phyloP scores from a whole-genome alignment of 2,329 filamentous ascomycete species.

The Hansfordia pulvinata region DNA sequence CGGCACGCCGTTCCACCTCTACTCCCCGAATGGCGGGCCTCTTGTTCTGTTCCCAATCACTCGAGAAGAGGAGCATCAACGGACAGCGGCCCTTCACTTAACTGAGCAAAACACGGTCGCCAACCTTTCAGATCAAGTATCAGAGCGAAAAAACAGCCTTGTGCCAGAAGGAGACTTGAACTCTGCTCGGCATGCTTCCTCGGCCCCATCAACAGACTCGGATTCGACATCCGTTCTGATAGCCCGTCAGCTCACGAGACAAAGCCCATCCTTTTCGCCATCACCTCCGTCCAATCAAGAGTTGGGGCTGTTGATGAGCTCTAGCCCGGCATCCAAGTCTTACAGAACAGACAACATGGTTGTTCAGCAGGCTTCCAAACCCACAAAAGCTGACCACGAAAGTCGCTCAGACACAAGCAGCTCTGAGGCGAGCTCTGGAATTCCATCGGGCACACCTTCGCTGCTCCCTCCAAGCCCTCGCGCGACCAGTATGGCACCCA shows the following conservation, averaged over 20 bases:
- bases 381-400: neutral
- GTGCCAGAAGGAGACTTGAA: no score
- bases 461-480: no score
- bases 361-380: slow-evolving; percentile 1
- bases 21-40: no score
- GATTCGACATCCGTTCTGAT: slow-evolving; percentile 10
- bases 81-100: no score
- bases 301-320: slow-evolving; percentile 8
- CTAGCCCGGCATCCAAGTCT: slow-evolving; percentile 10
- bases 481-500: no score
- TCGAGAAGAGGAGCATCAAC: no score
- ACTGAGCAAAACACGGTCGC: no score
- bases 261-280: slow-evolving; percentile 2
- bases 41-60: no score
- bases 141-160: no score
- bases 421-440: slow-evolving; percentile 4
- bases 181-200: no score
- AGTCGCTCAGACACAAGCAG: slow-evolving; percentile 1
- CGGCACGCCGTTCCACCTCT: no score
- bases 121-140: neutral
- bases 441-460: no score
- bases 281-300: slow-evolving; percentile 11
- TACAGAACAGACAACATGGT: slow-evolving; percentile 2
- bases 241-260: slow-evolving; percentile 7
- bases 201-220: slow-evolving; percentile 6